These are phyloP conservation scores for Berkeleyomyces basicola DNA, from an alignment of 2,329 filamentous ascomycete species.

Conservation along the genomic window DNA sequence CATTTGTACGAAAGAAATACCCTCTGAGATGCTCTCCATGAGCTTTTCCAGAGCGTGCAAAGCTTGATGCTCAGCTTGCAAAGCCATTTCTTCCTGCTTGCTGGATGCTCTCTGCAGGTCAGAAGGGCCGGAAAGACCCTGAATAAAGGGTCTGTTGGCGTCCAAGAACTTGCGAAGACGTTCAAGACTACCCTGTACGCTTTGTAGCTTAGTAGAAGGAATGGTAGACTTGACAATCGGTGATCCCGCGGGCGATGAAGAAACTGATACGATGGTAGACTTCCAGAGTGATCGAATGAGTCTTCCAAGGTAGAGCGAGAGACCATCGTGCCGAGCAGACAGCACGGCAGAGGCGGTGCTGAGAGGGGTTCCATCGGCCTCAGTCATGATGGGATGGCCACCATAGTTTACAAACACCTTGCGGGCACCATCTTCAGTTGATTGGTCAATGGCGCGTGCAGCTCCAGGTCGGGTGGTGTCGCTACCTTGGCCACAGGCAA, in stretches of 20 bases:
- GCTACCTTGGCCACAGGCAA: constrained; percentile 83
- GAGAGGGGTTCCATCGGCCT: constrained; percentile 53
- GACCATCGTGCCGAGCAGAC: constrained; percentile 76
- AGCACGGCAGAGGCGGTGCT: constrained; percentile 70
- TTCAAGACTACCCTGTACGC: constrained; percentile 66
- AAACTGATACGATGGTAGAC: constrained; percentile 48
- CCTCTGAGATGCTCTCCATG: constrained; percentile 82
- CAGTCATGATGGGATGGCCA: constrained; percentile 68
- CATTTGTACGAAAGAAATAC: constrained; percentile 88
- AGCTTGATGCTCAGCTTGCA: constrained; percentile 88
- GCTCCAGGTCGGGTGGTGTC: constrained; percentile 51
- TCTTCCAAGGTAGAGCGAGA: constrained; percentile 73
- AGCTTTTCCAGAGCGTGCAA: constrained; percentile 73
- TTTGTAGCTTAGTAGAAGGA: constrained; percentile 47
- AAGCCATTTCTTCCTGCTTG: constrained; percentile 76
- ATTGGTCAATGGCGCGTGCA: constrained; percentile 62
- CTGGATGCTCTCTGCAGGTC: constrained; percentile 62
- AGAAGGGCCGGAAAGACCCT: constrained; percentile 81
- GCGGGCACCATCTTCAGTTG: constrained; percentile 70
- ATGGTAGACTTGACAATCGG: constrained; percentile 52
- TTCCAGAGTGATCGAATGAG: constrained; percentile 86
- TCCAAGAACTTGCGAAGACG: constrained; percentile 67
- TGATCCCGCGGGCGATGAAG: constrained; percentile 36
- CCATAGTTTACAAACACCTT: constrained; percentile 86
- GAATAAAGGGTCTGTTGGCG: constrained; percentile 78